phyloP scores from a whole-genome alignment of 2,329 filamentous ascomycete species.

The Fusarium sp. region DNA sequence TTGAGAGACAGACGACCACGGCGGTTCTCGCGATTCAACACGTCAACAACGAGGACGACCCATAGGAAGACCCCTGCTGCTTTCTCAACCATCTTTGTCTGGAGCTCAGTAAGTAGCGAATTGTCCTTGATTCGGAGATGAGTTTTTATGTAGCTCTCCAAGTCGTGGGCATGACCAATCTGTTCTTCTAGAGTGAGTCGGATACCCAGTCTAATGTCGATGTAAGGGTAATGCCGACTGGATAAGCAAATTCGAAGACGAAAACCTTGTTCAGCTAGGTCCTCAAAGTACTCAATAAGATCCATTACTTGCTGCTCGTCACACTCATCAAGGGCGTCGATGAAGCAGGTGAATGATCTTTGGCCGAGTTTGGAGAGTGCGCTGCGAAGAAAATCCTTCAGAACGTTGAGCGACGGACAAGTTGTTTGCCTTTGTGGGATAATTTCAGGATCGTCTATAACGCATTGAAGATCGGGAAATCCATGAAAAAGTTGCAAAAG shows the following conservation, averaged over 20 bases:
- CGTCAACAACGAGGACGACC: constrained; percentile 58
- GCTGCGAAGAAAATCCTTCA: constrained; percentile 5
- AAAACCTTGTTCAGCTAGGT: constrained; percentile 47
- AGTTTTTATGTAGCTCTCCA: constrained; percentile 39
- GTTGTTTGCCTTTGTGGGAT: accelerated
- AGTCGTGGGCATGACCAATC: constrained; percentile 46
- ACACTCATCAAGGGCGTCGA: constrained; percentile 67
- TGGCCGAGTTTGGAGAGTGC: accelerated
- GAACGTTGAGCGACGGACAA: neutral
- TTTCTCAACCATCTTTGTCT: constrained; percentile 52
- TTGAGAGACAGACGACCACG: constrained; percentile 48
- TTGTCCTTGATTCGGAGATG: constrained; percentile 19
- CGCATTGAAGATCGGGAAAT: constrained; percentile 52
- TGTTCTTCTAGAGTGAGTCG: constrained; percentile 49
- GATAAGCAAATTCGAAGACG: constrained; percentile 60
- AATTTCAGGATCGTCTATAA: constrained; percentile 47
- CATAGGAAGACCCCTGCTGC: constrained; percentile 63
- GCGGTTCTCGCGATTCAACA: constrained; percentile 56
- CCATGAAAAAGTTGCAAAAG: constrained; percentile 61
- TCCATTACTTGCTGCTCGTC: constrained; percentile 58
- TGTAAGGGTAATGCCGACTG: constrained; percentile 64
- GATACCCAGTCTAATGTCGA: constrained; percentile 52
- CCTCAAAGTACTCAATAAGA: constrained; percentile 61
- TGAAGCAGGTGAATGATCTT: constrained; percentile 31
- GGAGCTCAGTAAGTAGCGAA: neutral